Evolutionary conservation across 2,329 filamentous ascomycete genomes (phyloP).

Genomic region (Colletotrichum chrysophilum): DNA sequence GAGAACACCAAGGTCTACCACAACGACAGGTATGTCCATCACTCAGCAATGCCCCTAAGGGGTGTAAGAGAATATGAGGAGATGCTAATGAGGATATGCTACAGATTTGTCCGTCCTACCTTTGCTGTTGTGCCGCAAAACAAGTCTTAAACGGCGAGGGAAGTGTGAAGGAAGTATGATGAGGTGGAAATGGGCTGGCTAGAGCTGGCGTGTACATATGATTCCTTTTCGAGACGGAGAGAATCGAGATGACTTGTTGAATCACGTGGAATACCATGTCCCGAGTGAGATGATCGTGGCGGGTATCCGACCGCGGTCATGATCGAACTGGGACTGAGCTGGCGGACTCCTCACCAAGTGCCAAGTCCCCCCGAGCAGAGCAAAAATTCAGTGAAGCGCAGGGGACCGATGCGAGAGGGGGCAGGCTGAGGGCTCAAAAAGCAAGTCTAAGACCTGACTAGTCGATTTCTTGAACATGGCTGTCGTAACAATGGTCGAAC

Average conservation of each 20-base stretch:
- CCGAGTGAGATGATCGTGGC: background rate
- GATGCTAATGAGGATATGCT: background rate
- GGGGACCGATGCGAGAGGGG: no score
- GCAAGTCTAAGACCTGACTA: no score
- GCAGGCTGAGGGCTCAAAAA: no score
- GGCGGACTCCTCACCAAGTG: background rate
- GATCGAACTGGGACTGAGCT: background rate
- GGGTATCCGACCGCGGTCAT: fast-evolving
- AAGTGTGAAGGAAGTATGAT: background rate
- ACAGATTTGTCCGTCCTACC: constrained; percentile 81
- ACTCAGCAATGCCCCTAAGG: fast-evolving
- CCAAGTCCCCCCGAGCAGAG: no score
- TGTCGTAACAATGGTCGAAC: no score
- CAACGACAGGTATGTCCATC: constrained; percentile 74
- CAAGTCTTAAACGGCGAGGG: constrained; percentile 48
- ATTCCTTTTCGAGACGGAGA: background rate
- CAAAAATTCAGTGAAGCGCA: no score
- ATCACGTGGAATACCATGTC: background rate
- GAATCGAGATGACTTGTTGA: background rate
- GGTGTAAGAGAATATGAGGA: background rate
- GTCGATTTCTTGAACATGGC: no score
- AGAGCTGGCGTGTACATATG: constrained; percentile 5
- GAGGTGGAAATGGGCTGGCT: background rate
- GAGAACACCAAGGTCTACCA: constrained; percentile 86
- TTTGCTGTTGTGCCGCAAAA: constrained; percentile 74